Base-by-base conservation (phyloP, 768 basidiomycete species). In the Mycena vitilis region DNA sequence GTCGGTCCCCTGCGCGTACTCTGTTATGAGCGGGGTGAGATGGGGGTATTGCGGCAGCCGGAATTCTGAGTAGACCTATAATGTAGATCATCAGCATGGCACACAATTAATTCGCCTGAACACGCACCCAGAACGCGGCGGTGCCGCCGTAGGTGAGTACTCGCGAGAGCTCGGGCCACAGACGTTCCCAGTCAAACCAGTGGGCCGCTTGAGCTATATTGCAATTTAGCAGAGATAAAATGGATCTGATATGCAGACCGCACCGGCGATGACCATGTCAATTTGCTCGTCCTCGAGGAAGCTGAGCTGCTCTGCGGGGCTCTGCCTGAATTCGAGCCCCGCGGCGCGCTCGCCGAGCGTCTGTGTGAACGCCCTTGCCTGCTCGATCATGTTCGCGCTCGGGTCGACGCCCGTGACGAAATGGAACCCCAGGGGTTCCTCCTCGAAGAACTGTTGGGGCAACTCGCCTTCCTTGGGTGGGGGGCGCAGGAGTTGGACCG, bases 391-490 rank as follows among this genome's bases (percentile, higher is more conserved):
- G 59, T 83, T 83, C 47, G 79, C 77, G 49, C 91, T 90, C 0
- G 94, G 92, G 62, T 96, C 95, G n/a, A 93, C 80, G 2, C 90
- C 95, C 22, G 88, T 81, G 52, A 94, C 83, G n/a, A 82, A 78
- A 15, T 75, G 75, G 78, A 95, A 95, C 0, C 81, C 74, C 9
- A 60, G 78, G 6, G 93, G 82, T 49, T 84, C 84, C 2, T 75
- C 0, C 91, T 94, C 37, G 91, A 91, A 30, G 30, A 30, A 30
- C 3, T 2, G 5, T 4, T 63, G 56, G 23, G 53, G 23, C 12
- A 23, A 2, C 36, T 37, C 53, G 18, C 13, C 52, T 36, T 34
- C 34, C 9, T 23, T 37, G 20, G 49, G 37, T 12, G 11, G 10
- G 15, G 49, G 52, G 4, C 23, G 52, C 22, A 72, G 30, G 8